Evolutionary conservation across 192 early-diverging fungal species (phyloP).

Genomic region (Backusella luteola): DNA sequence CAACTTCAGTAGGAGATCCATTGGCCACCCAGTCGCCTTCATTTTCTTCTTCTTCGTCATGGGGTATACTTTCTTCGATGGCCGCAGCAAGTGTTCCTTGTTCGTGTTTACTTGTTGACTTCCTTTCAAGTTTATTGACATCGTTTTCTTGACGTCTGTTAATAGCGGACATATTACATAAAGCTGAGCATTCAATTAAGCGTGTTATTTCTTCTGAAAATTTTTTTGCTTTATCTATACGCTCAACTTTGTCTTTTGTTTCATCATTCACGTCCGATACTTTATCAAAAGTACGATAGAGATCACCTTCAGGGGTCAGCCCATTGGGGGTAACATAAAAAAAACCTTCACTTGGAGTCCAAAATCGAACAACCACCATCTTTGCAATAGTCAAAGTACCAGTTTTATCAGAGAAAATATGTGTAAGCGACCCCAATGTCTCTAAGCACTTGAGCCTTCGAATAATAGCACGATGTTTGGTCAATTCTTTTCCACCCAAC

Average conservation of each 20-base stretch:
- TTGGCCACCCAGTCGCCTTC: slow-evolving; percentile 68
- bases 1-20: slow-evolving; percentile 95
- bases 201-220: slow-evolving; percentile 18
- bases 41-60: neutral
- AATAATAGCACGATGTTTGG: slow-evolving; percentile 87
- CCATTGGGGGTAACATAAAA: slow-evolving; percentile 64
- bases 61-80: neutral
- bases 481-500: slow-evolving; percentile 82
- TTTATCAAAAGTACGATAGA: slow-evolving; percentile 21
- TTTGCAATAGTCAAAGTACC: slow-evolving; percentile 93
- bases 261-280: neutral
- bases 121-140: neutral
- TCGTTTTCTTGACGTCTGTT: slow-evolving; percentile 24
- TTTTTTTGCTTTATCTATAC: neutral
- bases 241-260: neutral
- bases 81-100: neutral
- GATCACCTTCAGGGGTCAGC: slow-evolving; percentile 60
- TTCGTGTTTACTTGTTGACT: neutral
- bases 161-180: slow-evolving; percentile 84
- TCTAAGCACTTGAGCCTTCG: slow-evolving; percentile 87
- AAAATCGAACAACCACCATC: slow-evolving; percentile 86
- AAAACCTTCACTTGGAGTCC: slow-evolving; percentile 70
- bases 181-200: slow-evolving; percentile 58
- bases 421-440: slow-evolving; percentile 88
- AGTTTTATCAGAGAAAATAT: slow-evolving; percentile 95